A percentile compares a stretch with the other conserved stretches of the same genome.
Evolutionary conservation across 2,329 filamentous ascomycete genomes (phyloP).

Genomic region (Stachybotrys chlorohalonatus): DNA sequence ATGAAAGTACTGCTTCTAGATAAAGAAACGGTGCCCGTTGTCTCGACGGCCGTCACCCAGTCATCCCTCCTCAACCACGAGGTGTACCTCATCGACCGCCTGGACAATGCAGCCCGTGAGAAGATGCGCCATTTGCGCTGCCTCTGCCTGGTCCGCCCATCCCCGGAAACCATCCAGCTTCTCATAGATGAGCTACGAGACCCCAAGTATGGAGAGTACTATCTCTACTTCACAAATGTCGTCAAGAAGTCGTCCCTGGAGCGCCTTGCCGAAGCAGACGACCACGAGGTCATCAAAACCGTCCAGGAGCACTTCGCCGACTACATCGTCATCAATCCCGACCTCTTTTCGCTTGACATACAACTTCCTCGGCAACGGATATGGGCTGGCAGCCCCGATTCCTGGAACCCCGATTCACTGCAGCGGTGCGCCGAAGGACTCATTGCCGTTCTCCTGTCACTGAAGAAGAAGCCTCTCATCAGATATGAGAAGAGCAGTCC

Average conservation of each 20-base stretch:
- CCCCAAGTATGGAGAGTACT: slow-evolving; percentile 95
- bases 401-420: slow-evolving; percentile 84
- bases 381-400: slow-evolving; percentile 74
- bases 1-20: slow-evolving; percentile 98
- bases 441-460: slow-evolving; percentile 70
- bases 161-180: slow-evolving; percentile 83
- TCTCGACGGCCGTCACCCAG: slow-evolving; percentile 92
- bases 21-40: slow-evolving; percentile 84
- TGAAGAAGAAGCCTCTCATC: slow-evolving; percentile 96
- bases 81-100: slow-evolving; percentile 92
- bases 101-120: slow-evolving; percentile 83
- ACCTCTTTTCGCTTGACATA: slow-evolving; percentile 76
- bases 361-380: slow-evolving; percentile 63
- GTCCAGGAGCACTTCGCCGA: slow-evolving; percentile 97
- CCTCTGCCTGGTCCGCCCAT: slow-evolving; percentile 86
- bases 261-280: slow-evolving; percentile 88
- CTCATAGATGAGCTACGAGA: slow-evolving; percentile 93
- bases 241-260: slow-evolving; percentile 94
- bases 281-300: slow-evolving; percentile 89
- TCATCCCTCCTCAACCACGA: slow-evolving; percentile 92
- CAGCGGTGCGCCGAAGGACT: slow-evolving; percentile 82
- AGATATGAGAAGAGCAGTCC: slow-evolving; percentile 87
- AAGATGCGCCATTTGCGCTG: slow-evolving; percentile 97
- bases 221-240: slow-evolving; percentile 96
- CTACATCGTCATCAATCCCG: slow-evolving; percentile 89